Conservation (phyloP, 2,329 filamentous ascomycete species). For the Spiromastix sp. region DNA sequence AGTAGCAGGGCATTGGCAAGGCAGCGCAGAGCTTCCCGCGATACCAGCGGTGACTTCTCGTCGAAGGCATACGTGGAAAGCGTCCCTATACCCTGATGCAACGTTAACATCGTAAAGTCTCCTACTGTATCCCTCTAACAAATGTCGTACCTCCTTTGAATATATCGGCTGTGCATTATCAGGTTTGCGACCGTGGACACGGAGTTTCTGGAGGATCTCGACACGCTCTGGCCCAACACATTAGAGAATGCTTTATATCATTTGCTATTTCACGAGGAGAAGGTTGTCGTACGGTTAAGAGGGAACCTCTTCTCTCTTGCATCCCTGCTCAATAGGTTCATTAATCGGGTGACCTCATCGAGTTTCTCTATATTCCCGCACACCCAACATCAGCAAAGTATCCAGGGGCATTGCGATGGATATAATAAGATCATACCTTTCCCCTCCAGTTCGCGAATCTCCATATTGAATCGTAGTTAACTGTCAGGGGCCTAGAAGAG, state of each 20-base stretch:
- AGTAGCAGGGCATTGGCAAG: conserved; percentile 77
- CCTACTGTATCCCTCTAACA: no score
- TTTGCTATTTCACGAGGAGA: no score
- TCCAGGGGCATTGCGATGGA: background rate
- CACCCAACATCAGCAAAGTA: background rate
- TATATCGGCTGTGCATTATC: conserved; percentile 72
- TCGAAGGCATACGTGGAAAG: conserved; percentile 66
- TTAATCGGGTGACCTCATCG: conserved; percentile 54
- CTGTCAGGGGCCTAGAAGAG: no score
- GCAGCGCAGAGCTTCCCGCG: conserved; percentile 67
- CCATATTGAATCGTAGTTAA: conserved; percentile 8
- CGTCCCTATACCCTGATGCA: conserved; percentile 61
- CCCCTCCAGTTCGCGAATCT: conserved; percentile 11
- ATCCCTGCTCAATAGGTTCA: conserved; percentile 54
- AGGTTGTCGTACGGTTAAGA: no score
- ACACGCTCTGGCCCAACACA: conserved; percentile 25
- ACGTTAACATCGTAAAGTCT: no score
- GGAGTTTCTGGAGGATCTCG: conserved; percentile 51
- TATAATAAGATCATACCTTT: conserved; percentile 7
- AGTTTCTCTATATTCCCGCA: conserved; percentile 48
- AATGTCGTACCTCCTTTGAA: conserved; percentile 53
- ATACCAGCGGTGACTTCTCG: conserved; percentile 50
- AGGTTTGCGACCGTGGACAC: conserved; percentile 65
- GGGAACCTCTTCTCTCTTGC: conserved; percentile 49
- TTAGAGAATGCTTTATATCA: no score